These are phyloP conservation scores for Intubia oerlemansii DNA, from an alignment of 2,329 filamentous ascomycete species.

Conservation along the genomic window DNA sequence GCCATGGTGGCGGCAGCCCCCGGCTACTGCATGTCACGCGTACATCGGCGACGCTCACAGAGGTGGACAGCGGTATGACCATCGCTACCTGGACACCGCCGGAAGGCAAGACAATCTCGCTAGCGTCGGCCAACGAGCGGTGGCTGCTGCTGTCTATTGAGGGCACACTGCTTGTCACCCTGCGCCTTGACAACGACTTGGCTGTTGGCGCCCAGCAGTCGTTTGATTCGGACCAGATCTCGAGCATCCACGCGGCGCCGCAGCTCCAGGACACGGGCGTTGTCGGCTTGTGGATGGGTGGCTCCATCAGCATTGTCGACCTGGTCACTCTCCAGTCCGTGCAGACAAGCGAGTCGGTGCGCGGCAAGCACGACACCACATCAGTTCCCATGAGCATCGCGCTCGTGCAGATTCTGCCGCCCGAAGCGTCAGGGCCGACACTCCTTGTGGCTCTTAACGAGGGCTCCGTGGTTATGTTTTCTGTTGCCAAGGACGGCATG, in stretches of 20 bases:
- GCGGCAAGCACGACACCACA: slow-evolving; percentile 38
- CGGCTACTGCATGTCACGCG: slow-evolving; percentile 55
- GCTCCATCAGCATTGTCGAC: slow-evolving; percentile 53
- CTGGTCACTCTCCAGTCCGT: slow-evolving; percentile 39
- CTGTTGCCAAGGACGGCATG: slow-evolving; percentile 38
- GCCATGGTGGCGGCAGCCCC: slow-evolving; percentile 8
- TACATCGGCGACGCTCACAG: slow-evolving; percentile 36
- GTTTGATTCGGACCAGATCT: slow-evolving; percentile 54
- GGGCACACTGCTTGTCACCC: slow-evolving; percentile 48
- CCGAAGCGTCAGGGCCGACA: slow-evolving; percentile 36
- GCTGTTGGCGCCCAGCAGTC: slow-evolving; percentile 34
- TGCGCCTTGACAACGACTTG: slow-evolving; percentile 40
- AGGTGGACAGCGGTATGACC: slow-evolving; percentile 33
- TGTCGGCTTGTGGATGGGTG: slow-evolving; percentile 74
- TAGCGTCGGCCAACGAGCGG: slow-evolving; percentile 51
- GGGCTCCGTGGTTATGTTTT: slow-evolving; percentile 72
- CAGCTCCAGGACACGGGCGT: slow-evolving; percentile 46
- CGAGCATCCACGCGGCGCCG: slow-evolving; percentile 58
- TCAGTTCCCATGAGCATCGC: slow-evolving; percentile 69
- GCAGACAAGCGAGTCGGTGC: slow-evolving; percentile 41
- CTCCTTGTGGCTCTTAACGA: slow-evolving; percentile 84
- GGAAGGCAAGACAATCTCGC: slow-evolving; percentile 41
- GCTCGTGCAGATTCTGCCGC: slow-evolving; percentile 56
- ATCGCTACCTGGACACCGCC: slow-evolving; percentile 35
- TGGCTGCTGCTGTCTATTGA: slow-evolving; percentile 55